Conservation (phyloP, 73 alveolate species). For the Breviolum minutum region DNA sequence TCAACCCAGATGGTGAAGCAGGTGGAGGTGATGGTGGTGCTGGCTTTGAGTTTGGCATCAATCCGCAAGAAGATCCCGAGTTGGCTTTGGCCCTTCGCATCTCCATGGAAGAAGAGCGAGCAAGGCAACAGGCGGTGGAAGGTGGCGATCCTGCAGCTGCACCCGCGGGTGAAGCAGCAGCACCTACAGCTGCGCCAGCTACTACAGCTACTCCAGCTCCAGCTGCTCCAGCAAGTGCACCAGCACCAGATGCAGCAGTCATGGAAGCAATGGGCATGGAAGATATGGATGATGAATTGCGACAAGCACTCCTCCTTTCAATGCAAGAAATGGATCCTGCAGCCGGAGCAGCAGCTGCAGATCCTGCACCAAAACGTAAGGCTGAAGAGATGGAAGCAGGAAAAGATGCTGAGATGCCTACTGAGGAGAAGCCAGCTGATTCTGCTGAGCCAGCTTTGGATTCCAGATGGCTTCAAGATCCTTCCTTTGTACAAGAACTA, state of each 20-base stretch:
- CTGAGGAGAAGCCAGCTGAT: conserved; percentile 5
- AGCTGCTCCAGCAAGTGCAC: conserved; percentile 32
- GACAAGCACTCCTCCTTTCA: conserved; percentile 96
- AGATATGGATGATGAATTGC: conserved; percentile 98
- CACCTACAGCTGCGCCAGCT: conserved; percentile 94
- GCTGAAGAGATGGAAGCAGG: conserved; percentile 54
- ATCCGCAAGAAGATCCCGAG: conserved; percentile 97
- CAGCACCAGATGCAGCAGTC: conserved; percentile 85
- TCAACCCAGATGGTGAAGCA: conserved; percentile 93
- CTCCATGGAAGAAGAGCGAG: conserved; percentile 97
- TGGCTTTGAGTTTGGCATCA: conserved; percentile 97
- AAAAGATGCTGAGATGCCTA: conserved; percentile 18
- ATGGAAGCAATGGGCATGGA: conserved; percentile 90
- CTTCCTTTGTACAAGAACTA: conserved; percentile 64
- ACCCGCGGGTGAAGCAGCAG: neutral
- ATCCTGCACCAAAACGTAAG: conserved; percentile 44
- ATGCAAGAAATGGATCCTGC: conserved; percentile 96
- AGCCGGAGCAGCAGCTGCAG: neutral
- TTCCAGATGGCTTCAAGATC: conserved; percentile 92
- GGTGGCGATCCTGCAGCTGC: conserved; percentile 62
- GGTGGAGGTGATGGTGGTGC: conserved; percentile 96
- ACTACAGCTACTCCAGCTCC: conserved; percentile 71
- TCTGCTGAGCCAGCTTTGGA: conserved; percentile 59
- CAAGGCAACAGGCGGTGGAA: conserved; percentile 91
- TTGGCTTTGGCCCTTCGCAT: conserved; percentile 97